Evolutionary conservation across 2,329 filamentous ascomycete species (phyloP), one percentile per base, ranked within the genome.

Genomic region (Hypoxylon sp.): DNA sequence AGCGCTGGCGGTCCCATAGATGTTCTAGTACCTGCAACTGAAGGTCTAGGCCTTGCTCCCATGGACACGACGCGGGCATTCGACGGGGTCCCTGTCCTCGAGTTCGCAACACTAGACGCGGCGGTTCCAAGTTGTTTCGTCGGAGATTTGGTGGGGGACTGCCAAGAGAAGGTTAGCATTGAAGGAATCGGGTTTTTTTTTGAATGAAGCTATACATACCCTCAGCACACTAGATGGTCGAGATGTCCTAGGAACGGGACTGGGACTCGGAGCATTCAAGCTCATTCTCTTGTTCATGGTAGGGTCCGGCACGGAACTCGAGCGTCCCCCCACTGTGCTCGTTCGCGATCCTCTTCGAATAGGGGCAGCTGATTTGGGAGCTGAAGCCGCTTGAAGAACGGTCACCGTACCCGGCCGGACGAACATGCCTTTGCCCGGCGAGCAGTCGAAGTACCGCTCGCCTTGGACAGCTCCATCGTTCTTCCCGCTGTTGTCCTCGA

Each of bases 401-500:
- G 84, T 85, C 52, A 96, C 83, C 62, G 90, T 90, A 57, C 86
- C 81, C 29, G 93, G 90, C 68, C 92, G 88, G 59, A 97, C 87
- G 74, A 99, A 98, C 88, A 99, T 96, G 75, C 89, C 89, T 69
- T 84, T 83, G 41, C 84, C 93, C 88, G 86, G 90, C 79, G 76
- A 85, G 80, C 95, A 98, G 52, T 94, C 88, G 73, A 97, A 98
- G 77, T 98, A 98, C 19, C 93, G 85, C 76, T 93, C 87, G 67
- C 93, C 94, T 78, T 95, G 88, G 48, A 98, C 93, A 59, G 91
- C 91, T 70, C 95, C 95, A 84, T 98, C 93, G 74, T 98, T 98
- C 83, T 98, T 98, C 30, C 96, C 95, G 19, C 86, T 88, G 56
- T 90, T 84, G 48, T 93, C 91, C 55, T 93, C 89, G 61, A 98